Evolutionary conservation across 2,329 filamentous ascomycete genomes (phyloP).

Genomic region (Colletotrichum liaoningense): DNA sequence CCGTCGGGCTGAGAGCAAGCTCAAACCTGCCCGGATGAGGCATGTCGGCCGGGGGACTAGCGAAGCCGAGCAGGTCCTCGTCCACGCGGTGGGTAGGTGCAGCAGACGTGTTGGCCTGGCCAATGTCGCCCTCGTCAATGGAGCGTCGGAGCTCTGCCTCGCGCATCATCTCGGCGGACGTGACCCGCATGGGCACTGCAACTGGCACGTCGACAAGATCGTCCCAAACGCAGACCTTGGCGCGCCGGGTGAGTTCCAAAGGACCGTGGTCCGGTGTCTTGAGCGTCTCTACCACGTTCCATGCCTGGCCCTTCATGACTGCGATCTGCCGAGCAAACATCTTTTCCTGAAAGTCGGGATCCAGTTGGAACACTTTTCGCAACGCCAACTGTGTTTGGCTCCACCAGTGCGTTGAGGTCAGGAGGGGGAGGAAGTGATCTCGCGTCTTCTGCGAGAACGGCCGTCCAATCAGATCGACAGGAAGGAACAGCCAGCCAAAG

Average conservation of each 20-base stretch:
- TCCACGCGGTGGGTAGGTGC: slow-evolving; percentile 47
- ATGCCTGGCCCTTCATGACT: slow-evolving; percentile 99
- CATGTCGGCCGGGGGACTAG: slow-evolving; percentile 71
- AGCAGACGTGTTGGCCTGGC: slow-evolving; percentile 51
- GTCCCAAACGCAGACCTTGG: slow-evolving; percentile 97
- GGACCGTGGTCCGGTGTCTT: slow-evolving; percentile 94
- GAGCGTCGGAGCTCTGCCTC: slow-evolving; percentile 44
- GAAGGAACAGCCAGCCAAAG: slow-evolving; percentile 98
- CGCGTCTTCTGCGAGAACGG: slow-evolving; percentile 95
- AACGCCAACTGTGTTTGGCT: slow-evolving; percentile 90
- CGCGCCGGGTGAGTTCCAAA: slow-evolving; percentile 88
- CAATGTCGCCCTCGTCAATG: slow-evolving; percentile 92
- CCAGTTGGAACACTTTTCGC: slow-evolving; percentile 88
- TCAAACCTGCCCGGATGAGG: slow-evolving; percentile 83
- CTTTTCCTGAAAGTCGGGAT: slow-evolving; percentile 95
- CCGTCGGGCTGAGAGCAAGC: slow-evolving; percentile 62
- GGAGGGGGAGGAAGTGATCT: slow-evolving; percentile 93
- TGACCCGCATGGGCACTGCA: slow-evolving; percentile 87
- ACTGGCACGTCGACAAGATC: slow-evolving; percentile 96
- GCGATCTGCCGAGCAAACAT: slow-evolving; percentile 99
- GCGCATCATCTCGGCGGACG: slow-evolving; percentile 85
- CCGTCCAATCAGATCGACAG: slow-evolving; percentile 94
- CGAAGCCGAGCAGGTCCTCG: slow-evolving; percentile 78
- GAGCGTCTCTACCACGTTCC: slow-evolving; percentile 98
- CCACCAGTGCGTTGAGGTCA: slow-evolving; percentile 98